Conservation (phyloP, 1,284 basidiomycete genomes). For the Irpex rosettiformis region DNA sequence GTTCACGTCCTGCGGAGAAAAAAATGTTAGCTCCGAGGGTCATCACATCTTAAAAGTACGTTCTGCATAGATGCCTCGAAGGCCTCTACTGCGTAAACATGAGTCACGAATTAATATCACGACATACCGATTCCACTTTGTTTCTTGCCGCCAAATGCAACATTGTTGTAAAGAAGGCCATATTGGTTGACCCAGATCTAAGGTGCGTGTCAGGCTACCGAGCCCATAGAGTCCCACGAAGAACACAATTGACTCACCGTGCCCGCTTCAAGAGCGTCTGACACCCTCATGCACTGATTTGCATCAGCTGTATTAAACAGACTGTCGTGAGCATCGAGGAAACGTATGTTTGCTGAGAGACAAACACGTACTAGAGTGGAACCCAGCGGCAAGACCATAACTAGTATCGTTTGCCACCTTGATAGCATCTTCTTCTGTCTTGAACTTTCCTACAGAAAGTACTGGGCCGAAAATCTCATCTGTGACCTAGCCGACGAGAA, state of each 20-base stretch:
- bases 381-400: slow-evolving; percentile 86
- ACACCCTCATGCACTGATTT: slow-evolving; percentile 85
- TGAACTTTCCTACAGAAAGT: slow-evolving; percentile 72
- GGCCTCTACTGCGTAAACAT: neutral
- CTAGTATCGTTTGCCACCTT: slow-evolving; percentile 78
- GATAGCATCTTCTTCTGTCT: slow-evolving; percentile 78
- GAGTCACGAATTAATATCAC: slow-evolving; percentile 4
- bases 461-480: slow-evolving; percentile 92
- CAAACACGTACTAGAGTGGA: slow-evolving; percentile 73
- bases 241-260: slow-evolving; percentile 47
- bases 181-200: slow-evolving; percentile 92
- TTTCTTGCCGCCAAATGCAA: slow-evolving; percentile 94
- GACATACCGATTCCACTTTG: slow-evolving; percentile 64
- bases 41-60: neutral
- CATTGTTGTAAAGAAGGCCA: slow-evolving; percentile 75
- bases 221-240: neutral
- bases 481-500: slow-evolving; percentile 45
- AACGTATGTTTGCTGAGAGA: neutral
- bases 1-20: slow-evolving; percentile 65
- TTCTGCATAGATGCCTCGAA: neutral
- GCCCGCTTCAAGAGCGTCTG: slow-evolving; percentile 80
- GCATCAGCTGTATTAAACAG: slow-evolving; percentile 56
- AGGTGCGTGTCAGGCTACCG: slow-evolving; percentile 2
- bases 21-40: neutral
- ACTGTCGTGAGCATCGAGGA: slow-evolving; percentile 8